Conservation (phyloP, 2,329 filamentous ascomycete genomes). For the Penicillium oxalicum region DNA sequence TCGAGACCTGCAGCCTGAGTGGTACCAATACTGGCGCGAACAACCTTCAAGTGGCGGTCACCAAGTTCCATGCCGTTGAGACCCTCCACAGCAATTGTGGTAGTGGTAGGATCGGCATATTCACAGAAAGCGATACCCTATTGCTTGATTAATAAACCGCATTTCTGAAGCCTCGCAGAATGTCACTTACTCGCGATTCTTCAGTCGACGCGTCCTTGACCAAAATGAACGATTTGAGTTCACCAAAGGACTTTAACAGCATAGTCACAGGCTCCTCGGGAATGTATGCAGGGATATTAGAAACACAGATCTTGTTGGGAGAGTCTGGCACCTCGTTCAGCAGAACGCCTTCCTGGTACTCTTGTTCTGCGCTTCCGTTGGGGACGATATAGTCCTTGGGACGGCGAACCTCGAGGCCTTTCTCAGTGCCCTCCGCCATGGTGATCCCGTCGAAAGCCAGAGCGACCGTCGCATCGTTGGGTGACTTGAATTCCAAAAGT, state of each 20-base stretch:
- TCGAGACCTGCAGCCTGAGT: conserved; percentile 90
- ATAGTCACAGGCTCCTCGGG: conserved; percentile 88
- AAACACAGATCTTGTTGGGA: conserved; percentile 88
- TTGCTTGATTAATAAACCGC: conserved; percentile 10
- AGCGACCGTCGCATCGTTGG: conserved; percentile 83
- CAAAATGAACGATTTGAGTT: conserved; percentile 83
- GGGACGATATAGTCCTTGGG: conserved; percentile 98
- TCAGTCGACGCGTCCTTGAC: conserved; percentile 82
- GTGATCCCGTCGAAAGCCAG: conserved; percentile 82
- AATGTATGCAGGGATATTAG: conserved; percentile 81
- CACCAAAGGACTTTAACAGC: conserved; percentile 82
- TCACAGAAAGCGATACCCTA: conserved; percentile 96
- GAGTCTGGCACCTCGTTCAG: conserved; percentile 82
- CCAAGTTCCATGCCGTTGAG: conserved; percentile 91
- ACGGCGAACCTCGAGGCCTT: conserved; percentile 65
- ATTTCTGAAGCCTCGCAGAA: background rate
- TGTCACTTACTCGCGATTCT: conserved; percentile 70
- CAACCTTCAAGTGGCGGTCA: conserved; percentile 76
- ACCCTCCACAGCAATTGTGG: conserved; percentile 80
- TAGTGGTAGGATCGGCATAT: conserved; percentile 68
- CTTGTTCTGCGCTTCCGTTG: conserved; percentile 64
- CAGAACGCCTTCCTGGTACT: conserved; percentile 69
- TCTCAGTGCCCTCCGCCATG: conserved; percentile 68
- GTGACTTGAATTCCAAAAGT: conserved; percentile 81
- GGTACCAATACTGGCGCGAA: conserved; percentile 83